Evolutionary conservation across 768 basidiomycete species (phyloP), one percentile per base, ranked within the genome.

Genomic region (Leccinum olivaceopallidum): DNA sequence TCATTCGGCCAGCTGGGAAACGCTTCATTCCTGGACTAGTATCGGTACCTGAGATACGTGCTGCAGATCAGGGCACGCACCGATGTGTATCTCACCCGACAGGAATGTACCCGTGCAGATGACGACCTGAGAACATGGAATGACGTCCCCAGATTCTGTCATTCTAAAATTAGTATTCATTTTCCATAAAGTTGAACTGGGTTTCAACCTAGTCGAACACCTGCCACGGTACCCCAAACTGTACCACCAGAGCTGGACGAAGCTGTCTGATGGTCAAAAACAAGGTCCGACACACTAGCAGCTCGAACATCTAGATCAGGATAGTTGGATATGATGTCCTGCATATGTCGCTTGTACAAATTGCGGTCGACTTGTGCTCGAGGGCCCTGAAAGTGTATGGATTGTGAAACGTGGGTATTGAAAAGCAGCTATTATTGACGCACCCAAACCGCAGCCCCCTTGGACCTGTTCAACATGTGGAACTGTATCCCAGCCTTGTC

Each of bases 91-190:
- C 75, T 95, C 92, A 12, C 92, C 94, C 3, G 89, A 89, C 26
- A 96, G 81, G 70, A 96, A 96, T 0, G 94, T 96, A 8, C 94
- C 94, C 0, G 94, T 95, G 66, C 92, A 94, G 14, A 96, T 82
- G 30, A 96, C 89, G 12, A 95, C 90, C 64, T 88, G 86, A 4
- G 88, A 85, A 67, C 92, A 95, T 18, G 77, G 76, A 30, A 95
- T 85, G 18, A 86, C 69, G 55, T 94, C 88, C 10, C 92, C 22
- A 5, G 83, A 80, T 34, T 92, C 92, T 92, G 71, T 12, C 22
- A 44, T 32, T 60, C 14, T 30, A 48, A 14, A 1, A 24, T 67
- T 13, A 67, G 57, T 12, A 42, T 47, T 18, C 24, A 8, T 14
- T 28, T 34, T 5, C 44, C 10, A 24, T 18, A 14, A 24, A 20